Conservation (phyloP, 2,329 filamentous ascomycete species). For the Karstenula rhodostoma region DNA sequence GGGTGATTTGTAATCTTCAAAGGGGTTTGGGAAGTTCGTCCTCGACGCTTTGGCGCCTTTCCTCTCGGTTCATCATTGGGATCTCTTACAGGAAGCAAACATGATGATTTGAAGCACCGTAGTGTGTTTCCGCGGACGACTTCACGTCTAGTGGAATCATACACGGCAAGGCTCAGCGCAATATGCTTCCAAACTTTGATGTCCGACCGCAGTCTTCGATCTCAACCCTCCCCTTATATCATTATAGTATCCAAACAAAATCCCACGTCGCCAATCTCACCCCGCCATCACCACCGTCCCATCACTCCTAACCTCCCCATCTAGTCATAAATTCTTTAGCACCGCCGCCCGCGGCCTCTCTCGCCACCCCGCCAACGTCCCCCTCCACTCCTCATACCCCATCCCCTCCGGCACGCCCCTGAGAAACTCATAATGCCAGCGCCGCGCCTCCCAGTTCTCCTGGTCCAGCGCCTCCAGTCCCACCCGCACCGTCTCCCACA, state of each 20-base stretch:
- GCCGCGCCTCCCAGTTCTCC: slow-evolving; percentile 47
- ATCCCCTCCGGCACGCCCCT: slow-evolving; percentile 13
- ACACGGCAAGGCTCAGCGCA: too few relatives aligned
- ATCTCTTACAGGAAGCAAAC: too few relatives aligned
- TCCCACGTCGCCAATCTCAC: neutral
- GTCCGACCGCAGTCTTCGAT: too few relatives aligned
- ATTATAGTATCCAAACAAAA: neutral
- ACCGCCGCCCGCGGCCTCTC: slow-evolving; percentile 36
- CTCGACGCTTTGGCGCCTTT: too few relatives aligned
- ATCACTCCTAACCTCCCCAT: slow-evolving; percentile 8
- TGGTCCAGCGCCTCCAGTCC: slow-evolving; percentile 49
- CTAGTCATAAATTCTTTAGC: slow-evolving; percentile 28
- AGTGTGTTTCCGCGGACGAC: too few relatives aligned
- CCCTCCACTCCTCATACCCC: slow-evolving; percentile 37
- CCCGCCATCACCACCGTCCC: neutral
- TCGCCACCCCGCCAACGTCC: slow-evolving; percentile 27
- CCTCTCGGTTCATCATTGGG: too few relatives aligned
- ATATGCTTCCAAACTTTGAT: too few relatives aligned
- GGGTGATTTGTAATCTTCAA: too few relatives aligned
- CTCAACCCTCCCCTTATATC: too few relatives aligned
- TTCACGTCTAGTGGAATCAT: too few relatives aligned
- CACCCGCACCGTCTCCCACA: slow-evolving; percentile 50
- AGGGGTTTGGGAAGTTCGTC: too few relatives aligned
- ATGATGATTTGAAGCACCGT: too few relatives aligned
- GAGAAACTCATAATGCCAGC: slow-evolving; percentile 45